Conservation (phyloP, 345 rosid species). For the Populus alba region DNA sequence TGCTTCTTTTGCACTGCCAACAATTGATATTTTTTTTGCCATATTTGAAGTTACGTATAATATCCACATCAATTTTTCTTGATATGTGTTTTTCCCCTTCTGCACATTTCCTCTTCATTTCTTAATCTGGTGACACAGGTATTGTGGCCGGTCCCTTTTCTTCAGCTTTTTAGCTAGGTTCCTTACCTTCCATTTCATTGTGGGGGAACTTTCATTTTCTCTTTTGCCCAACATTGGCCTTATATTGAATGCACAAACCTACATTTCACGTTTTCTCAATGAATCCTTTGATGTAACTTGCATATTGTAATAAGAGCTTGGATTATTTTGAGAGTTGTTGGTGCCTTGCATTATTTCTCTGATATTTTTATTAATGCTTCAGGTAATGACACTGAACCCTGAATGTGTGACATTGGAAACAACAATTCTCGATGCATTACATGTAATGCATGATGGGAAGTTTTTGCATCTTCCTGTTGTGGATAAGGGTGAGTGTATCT, state of each 20-base stretch:
- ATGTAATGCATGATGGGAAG: constrained; percentile 94
- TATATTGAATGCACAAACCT: not conserved
- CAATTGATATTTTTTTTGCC: not conserved
- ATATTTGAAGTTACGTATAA: not conserved
- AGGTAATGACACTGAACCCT: constrained; percentile 96
- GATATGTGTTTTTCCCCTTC: not conserved
- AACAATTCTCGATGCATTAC: constrained; percentile 88
- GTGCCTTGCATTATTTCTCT: not conserved
- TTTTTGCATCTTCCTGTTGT: constrained; percentile 92
- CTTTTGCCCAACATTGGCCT: not conserved
- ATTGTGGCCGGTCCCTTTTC: not conserved
- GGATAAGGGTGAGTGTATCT: constrained; percentile 54
- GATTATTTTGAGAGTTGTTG: not conserved
- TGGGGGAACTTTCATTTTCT: not conserved
- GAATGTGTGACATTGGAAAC: constrained; percentile 79
- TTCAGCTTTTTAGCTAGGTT: not conserved
- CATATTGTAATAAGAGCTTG: not conserved
- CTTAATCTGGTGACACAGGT: not conserved
- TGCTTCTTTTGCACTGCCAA: not conserved
- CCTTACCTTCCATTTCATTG: not conserved
- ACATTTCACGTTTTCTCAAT: not conserved
- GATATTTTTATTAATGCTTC: constrained; percentile 4
- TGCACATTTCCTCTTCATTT: not conserved
- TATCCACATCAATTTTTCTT: not conserved
- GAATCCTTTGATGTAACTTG: not conserved